Base-by-base conservation (phyloP, 1,284 basidiomycete genomes). In the Apiotrichum porosum region DNA sequence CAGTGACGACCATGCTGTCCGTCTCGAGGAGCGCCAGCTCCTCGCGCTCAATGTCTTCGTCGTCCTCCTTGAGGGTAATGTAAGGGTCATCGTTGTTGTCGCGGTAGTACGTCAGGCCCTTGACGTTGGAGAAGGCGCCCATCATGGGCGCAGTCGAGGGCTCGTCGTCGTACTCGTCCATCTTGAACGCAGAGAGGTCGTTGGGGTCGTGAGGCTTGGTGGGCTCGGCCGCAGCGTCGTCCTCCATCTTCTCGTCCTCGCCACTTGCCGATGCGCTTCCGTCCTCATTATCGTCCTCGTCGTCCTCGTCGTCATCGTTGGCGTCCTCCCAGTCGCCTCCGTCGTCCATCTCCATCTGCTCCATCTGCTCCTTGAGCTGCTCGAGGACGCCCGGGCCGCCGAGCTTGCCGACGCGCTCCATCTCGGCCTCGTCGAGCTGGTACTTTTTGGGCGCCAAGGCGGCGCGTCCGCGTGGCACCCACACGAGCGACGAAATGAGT, bases 51-150 rank as follows among this genome's bases (percentile, higher is more conserved):
- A 85, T 79, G 17, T 84, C 85, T 40, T 88, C 86, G 37, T 84
- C 83, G 56, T 65, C 89, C 67, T 93, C 88, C 78, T 95, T 92
- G 26, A 98, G 75, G 0, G 94, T 98, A 61, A 99, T 88, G 69
- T 94, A 98, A 1, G 95, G 95, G 73, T 99, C 95, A 37, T 97
- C 91, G 48, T 88, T 81, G 67, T 94, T 92, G 64, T 88, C 83
- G 43, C 84, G 83, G 72, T 97, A 93, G 69, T 88, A 95, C 32
- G 86, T 86, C 44, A 98, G 76, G 6, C 94, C 93, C 68, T 95
- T 95, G 74, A 98, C 90, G 66, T 91, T 95, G 71, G 85, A 90
- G 75, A 99, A 97, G 9, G 89, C 87, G 15, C 93, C 93, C 68
- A 81, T 78, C 26, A 28, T 28, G 30, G 80, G 87, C 88, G 54